Conservation (phyloP, 495 filamentous ascomycete species). For the Chaetomium cochliodes region DNA sequence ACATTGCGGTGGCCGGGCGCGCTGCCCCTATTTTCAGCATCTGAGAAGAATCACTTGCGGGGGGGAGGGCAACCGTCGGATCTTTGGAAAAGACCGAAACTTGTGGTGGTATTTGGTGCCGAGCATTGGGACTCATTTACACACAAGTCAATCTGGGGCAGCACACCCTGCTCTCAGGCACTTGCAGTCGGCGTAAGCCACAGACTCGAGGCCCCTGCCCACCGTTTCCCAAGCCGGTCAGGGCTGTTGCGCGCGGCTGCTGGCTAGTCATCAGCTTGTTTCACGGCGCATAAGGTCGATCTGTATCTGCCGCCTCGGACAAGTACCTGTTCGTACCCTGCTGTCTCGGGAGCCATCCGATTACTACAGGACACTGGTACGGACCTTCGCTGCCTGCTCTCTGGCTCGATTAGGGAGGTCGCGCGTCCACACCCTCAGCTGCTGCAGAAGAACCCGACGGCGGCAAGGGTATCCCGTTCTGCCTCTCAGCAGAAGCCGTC, state of each 20-base stretch:
- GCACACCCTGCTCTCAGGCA: conserved; percentile 1
- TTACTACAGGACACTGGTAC: conserved; percentile 9
- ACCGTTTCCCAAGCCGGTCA: not conserved
- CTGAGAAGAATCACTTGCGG: conserved; percentile 3
- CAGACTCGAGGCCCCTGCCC: not conserved
- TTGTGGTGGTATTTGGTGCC: not conserved
- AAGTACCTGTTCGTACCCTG: conserved; percentile 31
- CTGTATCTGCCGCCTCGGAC: conserved; percentile 23
- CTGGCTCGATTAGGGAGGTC: conserved; percentile 21
- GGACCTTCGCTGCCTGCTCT: conserved; percentile 5
- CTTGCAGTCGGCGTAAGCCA: conserved; percentile 3
- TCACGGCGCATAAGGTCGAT: conserved; percentile 15
- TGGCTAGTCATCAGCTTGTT: not conserved
- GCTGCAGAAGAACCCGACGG: conserved; percentile 18
- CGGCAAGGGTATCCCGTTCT: conserved; percentile 23
- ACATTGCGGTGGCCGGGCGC: not conserved
- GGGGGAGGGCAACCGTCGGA: not conserved
- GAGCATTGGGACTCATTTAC: not conserved
- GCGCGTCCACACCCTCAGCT: conserved; percentile 20
- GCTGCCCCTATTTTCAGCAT: conserved; percentile 6
- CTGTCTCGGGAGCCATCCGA: conserved; percentile 17
- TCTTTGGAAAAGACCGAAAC: not conserved
- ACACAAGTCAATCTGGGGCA: not conserved
- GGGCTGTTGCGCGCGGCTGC: not conserved
- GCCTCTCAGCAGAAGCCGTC: not conserved